Conservation (phyloP, 1,139 yeast species). For the Pichia sp. region DNA sequence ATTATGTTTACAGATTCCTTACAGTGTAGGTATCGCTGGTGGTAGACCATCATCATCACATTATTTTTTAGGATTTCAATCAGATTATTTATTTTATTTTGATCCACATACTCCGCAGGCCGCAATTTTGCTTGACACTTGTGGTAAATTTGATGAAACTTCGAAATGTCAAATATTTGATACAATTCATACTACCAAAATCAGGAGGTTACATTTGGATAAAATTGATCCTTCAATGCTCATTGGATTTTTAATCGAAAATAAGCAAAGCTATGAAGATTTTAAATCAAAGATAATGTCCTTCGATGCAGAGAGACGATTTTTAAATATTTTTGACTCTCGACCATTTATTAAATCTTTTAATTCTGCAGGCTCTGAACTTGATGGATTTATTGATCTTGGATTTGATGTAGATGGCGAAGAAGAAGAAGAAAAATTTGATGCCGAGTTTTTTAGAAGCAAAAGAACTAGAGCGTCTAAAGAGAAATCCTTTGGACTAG, state of each 20-base stretch:
- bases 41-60: slow-evolving; percentile 93
- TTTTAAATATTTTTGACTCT: slow-evolving; percentile 20
- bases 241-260: slow-evolving; percentile 64
- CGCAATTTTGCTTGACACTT: slow-evolving; percentile 8
- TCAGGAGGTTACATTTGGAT: slow-evolving; percentile 52
- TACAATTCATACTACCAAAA: slow-evolving; percentile 54
- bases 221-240: slow-evolving; percentile 95
- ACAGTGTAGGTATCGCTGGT: slow-evolving; percentile 91
- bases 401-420: slow-evolving; percentile 30
- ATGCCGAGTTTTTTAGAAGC: background rate
- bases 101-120: slow-evolving; percentile 84
- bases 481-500: too few species aligned
- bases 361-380: slow-evolving; percentile 18
- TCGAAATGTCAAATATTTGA: slow-evolving; percentile 23
- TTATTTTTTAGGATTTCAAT: slow-evolving; percentile 82
- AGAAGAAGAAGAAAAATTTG: slow-evolving; percentile 6
- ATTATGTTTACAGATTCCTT: slow-evolving; percentile 46
- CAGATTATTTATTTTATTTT: slow-evolving; percentile 62
- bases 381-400: slow-evolving; percentile 39
- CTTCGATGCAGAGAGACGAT: slow-evolving; percentile 18
- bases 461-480: too few species aligned
- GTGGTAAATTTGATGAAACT: slow-evolving; percentile 10
- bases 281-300: slow-evolving; percentile 38
- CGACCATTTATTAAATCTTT: slow-evolving; percentile 19
- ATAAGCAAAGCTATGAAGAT: slow-evolving; percentile 47